These are phyloP conservation scores for Schwanniomyces sp. DNA, from an alignment of 805 yeast genomes.

Conservation along the genomic window DNA sequence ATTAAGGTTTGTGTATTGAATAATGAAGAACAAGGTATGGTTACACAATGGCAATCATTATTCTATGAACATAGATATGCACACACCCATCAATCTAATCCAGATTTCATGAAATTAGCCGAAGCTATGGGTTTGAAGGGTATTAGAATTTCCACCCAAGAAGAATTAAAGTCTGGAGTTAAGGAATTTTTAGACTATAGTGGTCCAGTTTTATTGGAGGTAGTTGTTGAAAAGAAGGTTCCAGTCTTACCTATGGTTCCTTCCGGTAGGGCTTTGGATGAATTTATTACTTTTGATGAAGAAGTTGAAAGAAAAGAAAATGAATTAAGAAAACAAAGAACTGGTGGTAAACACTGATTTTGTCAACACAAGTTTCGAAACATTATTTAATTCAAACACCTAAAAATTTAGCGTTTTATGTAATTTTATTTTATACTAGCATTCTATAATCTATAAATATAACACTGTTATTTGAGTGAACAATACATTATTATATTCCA, in stretches of 20 bases:
- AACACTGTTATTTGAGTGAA: not conserved
- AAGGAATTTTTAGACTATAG: constrained; percentile 68
- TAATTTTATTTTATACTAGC: not conserved
- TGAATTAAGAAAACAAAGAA: constrained; percentile 68
- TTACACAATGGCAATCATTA: constrained; percentile 97
- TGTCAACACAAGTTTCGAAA: not conserved
- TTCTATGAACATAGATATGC: constrained; percentile 96
- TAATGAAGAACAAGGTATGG: constrained; percentile 99
- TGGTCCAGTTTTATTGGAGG: constrained; percentile 92
- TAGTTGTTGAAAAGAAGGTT: constrained; percentile 84
- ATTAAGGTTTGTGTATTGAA: constrained; percentile 86
- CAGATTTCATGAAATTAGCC: constrained; percentile 88
- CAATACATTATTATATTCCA: no score
- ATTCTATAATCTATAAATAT: not conserved
- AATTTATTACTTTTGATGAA: constrained; percentile 84
- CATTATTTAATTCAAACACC: not conserved
- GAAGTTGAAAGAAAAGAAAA: constrained; percentile 72
- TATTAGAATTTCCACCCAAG: constrained; percentile 68
- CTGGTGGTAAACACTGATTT: constrained; percentile 62
- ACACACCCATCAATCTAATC: constrained; percentile 96
- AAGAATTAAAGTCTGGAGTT: constrained; percentile 49
- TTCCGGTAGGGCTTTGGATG: constrained; percentile 91
- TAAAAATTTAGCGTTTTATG: not conserved
- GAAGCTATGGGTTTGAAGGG: constrained; percentile 93
- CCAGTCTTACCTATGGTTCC: constrained; percentile 99